phyloP scores from a whole-genome alignment of 176 grass and related monocot species.

The Triticum urartu region DNA sequence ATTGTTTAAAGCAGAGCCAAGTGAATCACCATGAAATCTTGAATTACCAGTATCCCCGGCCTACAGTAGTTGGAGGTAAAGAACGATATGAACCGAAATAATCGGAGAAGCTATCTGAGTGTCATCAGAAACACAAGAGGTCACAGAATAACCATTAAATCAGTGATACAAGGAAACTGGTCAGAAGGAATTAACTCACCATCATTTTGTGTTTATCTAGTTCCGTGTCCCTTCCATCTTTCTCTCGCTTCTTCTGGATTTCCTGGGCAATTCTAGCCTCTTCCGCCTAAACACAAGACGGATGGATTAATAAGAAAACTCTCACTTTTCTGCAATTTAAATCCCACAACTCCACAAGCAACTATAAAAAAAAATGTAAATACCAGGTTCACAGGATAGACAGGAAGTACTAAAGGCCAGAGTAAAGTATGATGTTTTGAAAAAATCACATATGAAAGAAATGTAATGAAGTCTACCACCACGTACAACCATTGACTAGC shows the following conservation, averaged over 20 bases:
- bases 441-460: background rate
- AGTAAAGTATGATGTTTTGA: background rate
- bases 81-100: conserved; percentile 89
- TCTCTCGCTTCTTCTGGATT: conserved; percentile 89
- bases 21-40: conserved; percentile 45
- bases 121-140: conserved; percentile 74
- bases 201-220: conserved; percentile 52
- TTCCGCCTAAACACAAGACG: conserved; percentile 51
- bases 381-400: background rate
- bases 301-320: conserved; percentile 7
- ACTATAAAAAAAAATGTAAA: background rate
- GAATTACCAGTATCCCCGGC: conserved; percentile 59
- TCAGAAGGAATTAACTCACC: conserved; percentile 52
- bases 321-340: background rate
- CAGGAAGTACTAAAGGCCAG: background rate
- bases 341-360: background rate
- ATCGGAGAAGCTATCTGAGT: conserved; percentile 98
- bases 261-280: conserved; percentile 81
- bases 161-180: conserved; percentile 20
- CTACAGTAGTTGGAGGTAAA: conserved; percentile 99
- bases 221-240: conserved; percentile 67
- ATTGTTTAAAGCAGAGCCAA: conserved; percentile 42
- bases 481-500: background rate
- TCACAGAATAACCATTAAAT: conserved; percentile 44
- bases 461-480: background rate